Base-by-base conservation (phyloP, 768 basidiomycete species). In the Daedaleopsis sinensis region DNA sequence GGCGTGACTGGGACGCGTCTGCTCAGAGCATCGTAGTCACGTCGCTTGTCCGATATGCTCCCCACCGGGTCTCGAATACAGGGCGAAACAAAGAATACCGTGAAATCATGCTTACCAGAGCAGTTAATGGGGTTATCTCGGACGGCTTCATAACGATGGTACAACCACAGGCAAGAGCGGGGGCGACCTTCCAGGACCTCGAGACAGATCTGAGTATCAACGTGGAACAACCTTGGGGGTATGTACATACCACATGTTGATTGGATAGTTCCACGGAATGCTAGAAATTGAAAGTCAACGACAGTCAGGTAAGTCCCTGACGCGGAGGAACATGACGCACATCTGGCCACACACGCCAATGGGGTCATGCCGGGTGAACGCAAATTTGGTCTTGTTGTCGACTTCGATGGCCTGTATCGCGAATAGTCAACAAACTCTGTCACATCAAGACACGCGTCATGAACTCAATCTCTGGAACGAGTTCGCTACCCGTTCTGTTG, bases 91-190 rank as follows among this genome's bases (percentile, higher is more conserved):
- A 63, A 18, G 32, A 42, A 42, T 10, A 13, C 18, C 3, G 11
- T 42, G 3, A 42, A 13, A 5, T 42, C 13, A 42, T 46, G 48
- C 61, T 56, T 73, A 91, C 89, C 65, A 95, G 79, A 9, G 92
- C 92, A 24, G 93, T 91, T 52, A 95, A 78, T 12, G 93, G 92
- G 1, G 90, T 93, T 56, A 93, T 72, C 74, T 96, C 94, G 15
- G 91, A 94, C 2, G 95, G 93, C 74, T 97, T 98, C 88, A 98
- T 91, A 68, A 98, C 90, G 70, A 96, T 89, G 23, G 93, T 93
- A 76, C 94, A 96, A 38, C 96, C 94, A 56, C 86, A 85, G 9
- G 95, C 94, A 58, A 98, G 83, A 15, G 95, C 94, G 10, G 94
- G 96, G 11, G 91, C 94, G 49, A 96, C 85, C 76, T 98, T 97